These are phyloP conservation scores for Strobilomyces confusus DNA, from an alignment of 768 basidiomycete species.

Conservation along the genomic window DNA sequence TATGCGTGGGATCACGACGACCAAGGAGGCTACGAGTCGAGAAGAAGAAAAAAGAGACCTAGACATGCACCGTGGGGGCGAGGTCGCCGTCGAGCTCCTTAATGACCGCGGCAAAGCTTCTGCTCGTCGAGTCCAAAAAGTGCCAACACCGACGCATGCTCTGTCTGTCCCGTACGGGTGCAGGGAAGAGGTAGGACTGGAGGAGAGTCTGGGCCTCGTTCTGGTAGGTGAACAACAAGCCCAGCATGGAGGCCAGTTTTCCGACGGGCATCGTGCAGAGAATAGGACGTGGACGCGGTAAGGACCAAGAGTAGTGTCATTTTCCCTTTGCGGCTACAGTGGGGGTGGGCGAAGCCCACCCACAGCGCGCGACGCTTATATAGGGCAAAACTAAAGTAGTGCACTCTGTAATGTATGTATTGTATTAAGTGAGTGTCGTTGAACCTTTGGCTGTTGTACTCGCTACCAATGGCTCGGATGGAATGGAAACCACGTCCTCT, in stretches of 20 bases:
- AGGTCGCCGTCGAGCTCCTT: constrained; percentile 96
- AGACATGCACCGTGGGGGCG: constrained; percentile 79
- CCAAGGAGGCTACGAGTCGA: neutral
- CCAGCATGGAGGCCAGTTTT: constrained; percentile 51
- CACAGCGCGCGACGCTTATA: no score
- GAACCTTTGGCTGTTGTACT: no score
- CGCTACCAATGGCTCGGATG: no score
- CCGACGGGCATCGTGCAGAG: constrained; percentile 41
- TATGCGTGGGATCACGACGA: no score
- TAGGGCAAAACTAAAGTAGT: no score
- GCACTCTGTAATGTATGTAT: no score
- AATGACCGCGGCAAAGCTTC: constrained; percentile 90
- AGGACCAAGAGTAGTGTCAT: neutral
- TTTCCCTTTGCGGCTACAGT: neutral
- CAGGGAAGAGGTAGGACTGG: constrained; percentile 82
- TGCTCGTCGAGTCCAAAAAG: constrained; percentile 81
- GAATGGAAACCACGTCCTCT: no score
- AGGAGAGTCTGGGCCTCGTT: constrained; percentile 78
- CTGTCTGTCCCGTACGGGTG: constrained; percentile 81
- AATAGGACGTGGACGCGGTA: neutral
- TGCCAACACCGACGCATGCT: constrained; percentile 90
- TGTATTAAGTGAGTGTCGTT: no score
- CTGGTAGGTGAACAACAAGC: constrained; percentile 73
- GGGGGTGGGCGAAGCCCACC: no score
- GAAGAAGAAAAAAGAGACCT: neutral